phyloP scores from a whole-genome alignment of 1,139 yeast species.

The Wickerhamomyces sp. region DNA sequence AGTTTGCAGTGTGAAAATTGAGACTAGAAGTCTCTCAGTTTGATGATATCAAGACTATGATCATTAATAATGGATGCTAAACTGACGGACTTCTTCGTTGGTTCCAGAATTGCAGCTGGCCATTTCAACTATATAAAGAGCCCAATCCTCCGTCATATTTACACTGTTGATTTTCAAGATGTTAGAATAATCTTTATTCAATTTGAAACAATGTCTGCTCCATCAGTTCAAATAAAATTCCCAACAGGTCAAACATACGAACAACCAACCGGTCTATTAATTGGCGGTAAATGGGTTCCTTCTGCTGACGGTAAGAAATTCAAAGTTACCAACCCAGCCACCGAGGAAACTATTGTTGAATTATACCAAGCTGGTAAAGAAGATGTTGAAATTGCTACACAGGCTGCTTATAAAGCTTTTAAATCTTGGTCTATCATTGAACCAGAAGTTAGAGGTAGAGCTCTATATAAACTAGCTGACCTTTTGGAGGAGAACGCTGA shows the following conservation, averaged over 20 bases:
- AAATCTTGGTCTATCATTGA: slow-evolving; percentile 41
- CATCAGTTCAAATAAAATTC: slow-evolving; percentile 48
- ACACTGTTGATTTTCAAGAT: not conserved
- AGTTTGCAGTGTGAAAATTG: too few relatives aligned
- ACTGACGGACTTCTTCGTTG: not conserved
- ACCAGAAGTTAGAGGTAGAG: slow-evolving; percentile 52
- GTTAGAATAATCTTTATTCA: not conserved
- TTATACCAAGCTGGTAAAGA: slow-evolving; percentile 52
- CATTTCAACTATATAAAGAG: not conserved
- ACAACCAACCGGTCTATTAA: slow-evolving; percentile 67
- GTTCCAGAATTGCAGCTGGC: not conserved
- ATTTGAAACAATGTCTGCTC: slow-evolving; percentile 24
- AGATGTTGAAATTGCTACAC: slow-evolving; percentile 57
- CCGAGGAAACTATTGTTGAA: slow-evolving; percentile 50
- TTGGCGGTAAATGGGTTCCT: slow-evolving; percentile 54
- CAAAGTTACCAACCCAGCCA: slow-evolving; percentile 50
- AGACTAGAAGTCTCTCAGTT: too few relatives aligned
- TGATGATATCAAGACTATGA: too few relatives aligned
- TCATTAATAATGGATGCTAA: not conserved
- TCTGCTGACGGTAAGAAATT: slow-evolving; percentile 48
- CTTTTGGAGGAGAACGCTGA: slow-evolving; percentile 57
- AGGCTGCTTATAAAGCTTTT: slow-evolving; percentile 53
- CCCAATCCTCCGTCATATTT: not conserved
- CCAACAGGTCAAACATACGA: slow-evolving; percentile 59
- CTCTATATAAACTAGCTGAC: slow-evolving; percentile 62